Evolutionary conservation across 306 rosid genomes (phyloP), one percentile per base, ranked within the genome.

Genomic region (Datisca glomerata): DNA sequence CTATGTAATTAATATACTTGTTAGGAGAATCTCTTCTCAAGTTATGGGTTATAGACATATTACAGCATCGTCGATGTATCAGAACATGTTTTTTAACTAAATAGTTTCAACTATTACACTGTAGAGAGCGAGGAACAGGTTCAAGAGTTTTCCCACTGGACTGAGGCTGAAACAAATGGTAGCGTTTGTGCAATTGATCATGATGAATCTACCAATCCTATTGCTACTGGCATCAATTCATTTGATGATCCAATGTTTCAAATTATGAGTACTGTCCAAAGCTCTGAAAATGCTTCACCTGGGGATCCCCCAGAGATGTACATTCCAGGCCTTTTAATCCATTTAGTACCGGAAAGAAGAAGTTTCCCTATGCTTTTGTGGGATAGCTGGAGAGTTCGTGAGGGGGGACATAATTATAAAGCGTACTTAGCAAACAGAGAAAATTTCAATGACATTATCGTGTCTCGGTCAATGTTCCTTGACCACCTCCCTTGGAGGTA

Each of bases 401-500:
- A 54, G 42, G 56, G 35, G 47, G 58, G 34, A 42, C 68, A 22
- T 41, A 43, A 53, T 44, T 75, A 68, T 43, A 76, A 61, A 63
- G 96, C 94, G 47, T 81, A 79, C 45, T 2, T 81, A 24, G 92
- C 87, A 51, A 62, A 54, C 47, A 68, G 78, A 71, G 85, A 86
- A 48, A 73, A 38, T 49, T 86, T 81, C 81, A 81, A 64, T 62
- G 94, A 86, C 59, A 81, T 86, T 45, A 37, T 64, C 55, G 92
- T 86, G 49, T 76, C 94, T 12, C 81, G 81, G 28, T 86, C 92
- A 32, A 86, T 86, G 96, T 82, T 86, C 72, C 84, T 86, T n/a
- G 96, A 86, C 46, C 96, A 86, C 72, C 86, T 86, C 21, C 96
- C 96, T 45, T 86, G 96, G 96, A 86, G 96, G 96, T 86, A 76